Evolutionary conservation across 192 early-diverging fungal species (phyloP), one percentile per base, ranked within the genome.

Genomic region (Diversispora eburnea): DNA sequence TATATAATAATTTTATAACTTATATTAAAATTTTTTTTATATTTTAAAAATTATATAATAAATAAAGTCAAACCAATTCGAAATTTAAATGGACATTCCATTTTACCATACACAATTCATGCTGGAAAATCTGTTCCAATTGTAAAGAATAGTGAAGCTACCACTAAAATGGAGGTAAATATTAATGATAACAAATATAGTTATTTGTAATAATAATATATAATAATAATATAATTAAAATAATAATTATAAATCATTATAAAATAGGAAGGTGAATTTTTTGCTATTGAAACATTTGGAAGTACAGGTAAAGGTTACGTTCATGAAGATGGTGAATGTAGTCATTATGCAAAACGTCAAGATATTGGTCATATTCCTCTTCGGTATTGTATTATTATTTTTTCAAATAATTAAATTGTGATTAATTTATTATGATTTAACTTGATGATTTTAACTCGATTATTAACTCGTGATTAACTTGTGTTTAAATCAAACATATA

Each of bases 221-320:
- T 33, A 3, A 13, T 61, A 5, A 2, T 7, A 5, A 5, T 4
- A 15, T 54, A 10, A 54, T 9, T 17, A 61, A 39, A 12, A 12
- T 4, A 0, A 9, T 13, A 13, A 61, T 3, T 4, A 9, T 39
- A 10, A 41, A 25, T 46, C 41, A 19, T 33, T 64, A 6, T 19
- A 12, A 4, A 46, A 47, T 57, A 83, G 76, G 95, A 98, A 78
- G 93, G 92, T 65, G 94, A 98, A 84, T 85, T 88, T 61, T 93
- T 91, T 77, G 97, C 96, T 63, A 97, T 99, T 70, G 97, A 99
- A 80, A 99, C 97, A 4, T 99, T 98, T 77, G 97, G 95, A 67
- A 91, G 90, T 78, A 99, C 95, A 10, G 97, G 97, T 8, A 90
- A 86, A 39, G 97, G 92, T 7, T 90, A 86, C 76, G 97, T 99